Evolutionary conservation across 805 yeast genomes (phyloP), one percentile per base, ranked within the genome.

Genomic region (Myxozyma neglecta): DNA sequence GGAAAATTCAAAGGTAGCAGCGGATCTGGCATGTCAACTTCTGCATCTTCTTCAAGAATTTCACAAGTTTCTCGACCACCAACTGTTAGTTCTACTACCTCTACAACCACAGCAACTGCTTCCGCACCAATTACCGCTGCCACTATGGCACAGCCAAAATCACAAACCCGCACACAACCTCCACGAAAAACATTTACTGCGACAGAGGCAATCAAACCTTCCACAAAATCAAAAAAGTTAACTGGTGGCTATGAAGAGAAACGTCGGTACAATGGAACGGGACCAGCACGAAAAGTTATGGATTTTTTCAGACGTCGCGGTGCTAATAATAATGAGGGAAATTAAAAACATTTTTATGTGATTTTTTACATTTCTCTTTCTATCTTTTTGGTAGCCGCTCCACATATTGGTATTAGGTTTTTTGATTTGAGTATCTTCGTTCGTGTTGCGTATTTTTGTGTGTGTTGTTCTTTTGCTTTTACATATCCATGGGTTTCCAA

Each of bases 271-370:
- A 60, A 56, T n/a, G 63, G 63, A 10, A 59, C 54, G 6, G 65
- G 65, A 1, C 61, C 67, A 2, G 67, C 67, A 13, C 39, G 55
- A 24, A 63, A 55, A 29, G 67, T 63, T 8, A 63, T 63, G 67
- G 62, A 60, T 44, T 63, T 63, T 55, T 63, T 63, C 62, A 40
- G 67, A 37, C 53, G 67, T 13, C 51, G 65, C 18, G 51, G 51
- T 16, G 16, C 51, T n/a, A 24, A 39, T 10, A 24, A 35, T 37
- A 29, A 29, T 37, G 44, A 32, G 14, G 46, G 46, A 42, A n/a
- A 39, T 6, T 39, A 11, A n/a, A 39, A 39, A 36, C 6, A n/a
- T n/a, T n/a, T 39, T 39, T 39, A 2, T 39, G n/a, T 39, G n/a
- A 11, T 39, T 3, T 39, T n/a, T 39, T 39, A n/a, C n/a, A 39